Percentiles rank a stretch among this genome's conserved stretches.
These are phyloP conservation scores for Annulohypoxylon bovei DNA, from an alignment of 495 filamentous ascomycete genomes.

Conservation along the genomic window DNA sequence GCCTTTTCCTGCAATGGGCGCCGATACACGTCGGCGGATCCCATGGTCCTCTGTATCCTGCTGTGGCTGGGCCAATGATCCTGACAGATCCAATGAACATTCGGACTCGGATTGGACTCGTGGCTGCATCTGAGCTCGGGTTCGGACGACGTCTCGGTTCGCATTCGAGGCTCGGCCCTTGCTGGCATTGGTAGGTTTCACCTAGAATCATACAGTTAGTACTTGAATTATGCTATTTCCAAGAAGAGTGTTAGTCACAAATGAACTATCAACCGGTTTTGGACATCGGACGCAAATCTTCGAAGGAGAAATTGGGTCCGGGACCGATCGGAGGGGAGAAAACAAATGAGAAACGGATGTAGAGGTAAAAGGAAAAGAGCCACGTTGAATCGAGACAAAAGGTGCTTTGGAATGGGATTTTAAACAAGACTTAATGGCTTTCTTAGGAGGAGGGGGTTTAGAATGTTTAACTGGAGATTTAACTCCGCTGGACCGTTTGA, in stretches of 20 bases:
- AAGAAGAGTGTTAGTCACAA: neutral
- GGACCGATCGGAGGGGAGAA: neutral
- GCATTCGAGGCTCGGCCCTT: slow-evolving; percentile 43
- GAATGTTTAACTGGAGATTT: no score
- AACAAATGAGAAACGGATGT: neutral
- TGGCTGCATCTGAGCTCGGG: slow-evolving; percentile 55
- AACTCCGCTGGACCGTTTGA: no score
- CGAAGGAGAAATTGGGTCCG: no score
- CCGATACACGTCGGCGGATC: slow-evolving; percentile 18
- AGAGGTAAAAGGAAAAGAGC: no score
- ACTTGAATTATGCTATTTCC: neutral
- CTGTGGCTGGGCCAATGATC: slow-evolving; percentile 14
- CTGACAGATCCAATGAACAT: slow-evolving; percentile 52
- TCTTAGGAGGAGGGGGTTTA: no score
- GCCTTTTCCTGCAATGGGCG: slow-evolving; percentile 22
- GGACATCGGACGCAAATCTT: slow-evolving; percentile 17
- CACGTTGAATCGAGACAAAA: no score
- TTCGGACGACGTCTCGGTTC: slow-evolving; percentile 41
- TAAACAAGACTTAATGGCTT: no score
- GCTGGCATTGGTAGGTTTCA: slow-evolving; percentile 16
- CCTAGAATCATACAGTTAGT: slow-evolving; percentile 11
- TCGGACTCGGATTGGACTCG: slow-evolving; percentile 58
- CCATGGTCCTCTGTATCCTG: slow-evolving; percentile 46
- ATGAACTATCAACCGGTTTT: neutral
- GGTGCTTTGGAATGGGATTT: no score